Evolutionary conservation across 1,284 basidiomycete genomes (phyloP), one percentile per base, ranked within the genome.

Genomic region (Ustilago vetiveriae): DNA sequence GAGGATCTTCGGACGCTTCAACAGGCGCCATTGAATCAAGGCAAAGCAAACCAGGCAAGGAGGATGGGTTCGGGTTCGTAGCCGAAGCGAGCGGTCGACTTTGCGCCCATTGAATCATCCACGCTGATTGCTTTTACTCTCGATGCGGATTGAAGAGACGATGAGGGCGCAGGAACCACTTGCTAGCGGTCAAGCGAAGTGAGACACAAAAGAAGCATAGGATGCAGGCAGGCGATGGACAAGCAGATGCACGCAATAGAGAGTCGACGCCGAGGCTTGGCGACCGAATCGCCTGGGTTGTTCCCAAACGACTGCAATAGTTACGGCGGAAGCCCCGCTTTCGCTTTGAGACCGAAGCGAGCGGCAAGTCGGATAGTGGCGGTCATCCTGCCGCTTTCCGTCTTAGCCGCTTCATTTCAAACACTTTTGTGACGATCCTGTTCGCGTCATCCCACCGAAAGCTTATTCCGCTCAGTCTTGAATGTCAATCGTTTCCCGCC

Each of bases 381-480:
- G 32, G 6, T 35, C 32, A 9, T 8, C 6, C 16, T 35, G 8
- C 10, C 32, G 8, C 16, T 35, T 35, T 16, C 16, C 32, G 16
- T n/a, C 6, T n/a, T 26, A 40, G 23, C 11, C 39, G 23, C 39
- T 40, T 6, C 23, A 4, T 27, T 29, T 33, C 5, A 44, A 38
- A 54, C 42, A 54, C 43, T 40, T 39, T 53, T 13, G 27, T 29
- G 51, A 45, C 35, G 35, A 53, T 53, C 51, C 16, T 53, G 27
- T 8, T 33, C 43, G 42, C 42, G 35, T 35, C 39, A 14, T n/a
- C n/a, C n/a, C n/a, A n/a, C n/a, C n/a, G n/a, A n/a, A n/a, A n/a
- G n/a, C n/a, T n/a, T n/a, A n/a, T n/a, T n/a, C n/a, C n/a, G n/a
- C n/a, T n/a, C n/a, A n/a, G n/a, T n/a, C n/a, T n/a, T n/a, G n/a